A percentile compares a stretch with the other conserved stretches of the same genome.
Evolutionary conservation across 495 filamentous ascomycete species (phyloP).

Genomic region (Neurospora cerealis): DNA sequence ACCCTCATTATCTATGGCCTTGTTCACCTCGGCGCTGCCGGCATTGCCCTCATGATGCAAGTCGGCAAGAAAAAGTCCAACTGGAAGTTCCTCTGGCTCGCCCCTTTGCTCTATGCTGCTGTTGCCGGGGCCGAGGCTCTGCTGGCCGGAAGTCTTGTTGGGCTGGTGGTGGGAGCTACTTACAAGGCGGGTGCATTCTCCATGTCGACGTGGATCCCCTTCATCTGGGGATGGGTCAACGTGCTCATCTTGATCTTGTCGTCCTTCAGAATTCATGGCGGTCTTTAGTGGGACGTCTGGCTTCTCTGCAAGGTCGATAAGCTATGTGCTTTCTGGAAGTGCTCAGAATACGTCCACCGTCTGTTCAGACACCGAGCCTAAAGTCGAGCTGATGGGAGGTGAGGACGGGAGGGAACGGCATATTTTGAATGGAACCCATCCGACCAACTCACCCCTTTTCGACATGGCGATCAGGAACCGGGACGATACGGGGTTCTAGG

Average conservation of each 20-base stretch:
- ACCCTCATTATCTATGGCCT: slow-evolving; percentile 61
- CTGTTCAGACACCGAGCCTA: slow-evolving; percentile 42
- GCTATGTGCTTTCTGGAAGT: not conserved
- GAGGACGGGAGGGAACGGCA: not conserved
- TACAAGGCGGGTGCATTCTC: slow-evolving; percentile 81
- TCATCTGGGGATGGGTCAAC: slow-evolving; percentile 88
- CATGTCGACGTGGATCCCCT: slow-evolving; percentile 97
- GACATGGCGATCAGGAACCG: not conserved
- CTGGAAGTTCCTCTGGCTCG: slow-evolving; percentile 67
- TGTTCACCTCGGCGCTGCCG: slow-evolving; percentile 59
- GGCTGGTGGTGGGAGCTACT: slow-evolving; percentile 73
- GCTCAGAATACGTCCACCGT: not conserved
- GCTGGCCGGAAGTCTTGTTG: slow-evolving; percentile 80
- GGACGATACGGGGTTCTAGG: not conserved
- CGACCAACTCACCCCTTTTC: not conserved
- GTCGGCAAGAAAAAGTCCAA: slow-evolving; percentile 41
- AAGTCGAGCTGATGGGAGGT: not conserved
- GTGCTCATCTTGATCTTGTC: slow-evolving; percentile 82
- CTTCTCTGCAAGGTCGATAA: not conserved
- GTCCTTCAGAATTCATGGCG: slow-evolving; percentile 93
- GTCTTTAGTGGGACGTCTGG: slow-evolving; percentile 46
- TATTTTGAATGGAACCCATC: not conserved
- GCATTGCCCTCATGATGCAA: slow-evolving; percentile 66
- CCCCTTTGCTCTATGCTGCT: slow-evolving; percentile 64
- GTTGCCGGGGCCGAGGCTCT: slow-evolving; percentile 74